phyloP scores from a whole-genome alignment of 305 asterid species.

The Stenogyne calaminthoides region DNA sequence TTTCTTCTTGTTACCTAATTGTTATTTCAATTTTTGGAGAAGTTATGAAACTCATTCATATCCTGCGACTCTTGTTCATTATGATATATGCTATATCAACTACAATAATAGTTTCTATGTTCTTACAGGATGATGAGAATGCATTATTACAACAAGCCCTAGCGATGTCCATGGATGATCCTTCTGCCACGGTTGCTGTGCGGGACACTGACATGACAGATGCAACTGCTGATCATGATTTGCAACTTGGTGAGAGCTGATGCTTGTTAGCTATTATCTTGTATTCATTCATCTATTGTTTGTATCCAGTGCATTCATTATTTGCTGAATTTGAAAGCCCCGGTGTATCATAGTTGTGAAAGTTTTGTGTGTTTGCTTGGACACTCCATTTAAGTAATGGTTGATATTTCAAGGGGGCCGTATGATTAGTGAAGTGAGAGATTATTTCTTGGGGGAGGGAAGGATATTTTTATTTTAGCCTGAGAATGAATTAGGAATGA shows the following conservation, averaged over 20 bases:
- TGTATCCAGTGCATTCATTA: neutral
- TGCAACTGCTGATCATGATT: constrained; percentile 88
- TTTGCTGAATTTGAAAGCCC: constrained; percentile 15
- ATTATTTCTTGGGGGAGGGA: neutral
- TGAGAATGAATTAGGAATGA: neutral
- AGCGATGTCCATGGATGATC: constrained; percentile 92
- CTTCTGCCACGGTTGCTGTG: constrained; percentile 61
- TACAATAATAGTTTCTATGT: constrained; percentile 20
- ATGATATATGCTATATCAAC: neutral
- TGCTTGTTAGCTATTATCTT: constrained; percentile 17
- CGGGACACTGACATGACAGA: constrained; percentile 92
- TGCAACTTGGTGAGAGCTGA: constrained; percentile 71
- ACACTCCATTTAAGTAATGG: neutral
- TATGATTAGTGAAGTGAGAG: neutral
- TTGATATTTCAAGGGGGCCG: neutral
- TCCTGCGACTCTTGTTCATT: constrained; percentile 6
- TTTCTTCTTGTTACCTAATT: neutral
- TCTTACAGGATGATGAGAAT: constrained; percentile 86
- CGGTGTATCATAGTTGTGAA: neutral
- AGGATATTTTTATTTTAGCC: too few relatives aligned
- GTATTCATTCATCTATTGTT: neutral
- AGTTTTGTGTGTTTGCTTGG: neutral
- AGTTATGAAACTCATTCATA: constrained; percentile 18
- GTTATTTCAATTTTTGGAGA: constrained; percentile 14
- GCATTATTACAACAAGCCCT: constrained; percentile 91